phyloP scores from a whole-genome alignment of 192 early-diverging fungal species.

The Backusella liffmaniae region DNA sequence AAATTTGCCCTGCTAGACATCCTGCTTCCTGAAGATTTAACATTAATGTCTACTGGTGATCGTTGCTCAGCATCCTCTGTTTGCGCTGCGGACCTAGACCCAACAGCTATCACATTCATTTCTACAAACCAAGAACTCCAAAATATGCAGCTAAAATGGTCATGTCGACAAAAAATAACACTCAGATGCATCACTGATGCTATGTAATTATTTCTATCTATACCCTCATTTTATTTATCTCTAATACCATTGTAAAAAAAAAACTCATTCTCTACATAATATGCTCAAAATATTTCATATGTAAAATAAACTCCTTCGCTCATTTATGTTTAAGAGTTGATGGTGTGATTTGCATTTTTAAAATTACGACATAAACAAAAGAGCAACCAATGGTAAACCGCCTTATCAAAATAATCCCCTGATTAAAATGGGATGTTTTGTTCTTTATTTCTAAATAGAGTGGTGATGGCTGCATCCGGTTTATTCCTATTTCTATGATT shows the following conservation, averaged over 20 bases:
- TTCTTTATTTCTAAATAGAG: not conserved
- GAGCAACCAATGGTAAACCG: not conserved
- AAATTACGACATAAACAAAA: not conserved
- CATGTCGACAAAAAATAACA: constrained; percentile 1
- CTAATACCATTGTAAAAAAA: not conserved
- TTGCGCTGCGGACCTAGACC: not conserved
- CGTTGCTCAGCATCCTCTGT: constrained; percentile 6
- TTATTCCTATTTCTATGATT: not conserved
- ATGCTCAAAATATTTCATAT: not conserved
- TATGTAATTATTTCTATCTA: constrained; percentile 1
- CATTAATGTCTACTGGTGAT: not conserved
- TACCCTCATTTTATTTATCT: not conserved
- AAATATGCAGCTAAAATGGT: constrained; percentile 9
- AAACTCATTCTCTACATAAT: not conserved
- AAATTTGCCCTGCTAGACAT: not conserved
- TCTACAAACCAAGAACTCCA: not conserved
- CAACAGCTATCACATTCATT: not conserved
- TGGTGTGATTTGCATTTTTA: not conserved
- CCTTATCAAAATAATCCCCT: not conserved
- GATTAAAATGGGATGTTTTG: not conserved
- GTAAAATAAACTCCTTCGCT: not conserved
- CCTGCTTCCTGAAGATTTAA: not conserved
- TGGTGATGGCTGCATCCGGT: not conserved
- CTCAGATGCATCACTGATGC: not conserved
- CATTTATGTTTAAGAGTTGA: not conserved